Evolutionary conservation across 1,139 yeast genomes (phyloP).

Genomic region (Ogataea hybrid): DNA sequence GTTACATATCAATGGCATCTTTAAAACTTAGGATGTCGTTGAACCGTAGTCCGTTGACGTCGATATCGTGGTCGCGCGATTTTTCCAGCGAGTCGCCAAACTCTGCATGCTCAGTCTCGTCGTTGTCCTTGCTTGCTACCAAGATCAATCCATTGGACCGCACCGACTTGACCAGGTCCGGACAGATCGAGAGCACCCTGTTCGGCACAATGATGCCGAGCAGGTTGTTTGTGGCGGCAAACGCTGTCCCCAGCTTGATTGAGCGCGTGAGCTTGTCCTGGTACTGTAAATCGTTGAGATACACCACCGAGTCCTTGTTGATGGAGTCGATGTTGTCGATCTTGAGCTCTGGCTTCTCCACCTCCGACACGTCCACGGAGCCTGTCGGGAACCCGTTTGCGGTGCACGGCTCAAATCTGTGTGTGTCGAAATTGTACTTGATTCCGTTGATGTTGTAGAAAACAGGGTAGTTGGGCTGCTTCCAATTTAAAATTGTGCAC

Average conservation of each 20-base stretch:
- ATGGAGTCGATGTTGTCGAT: slow-evolving; percentile 36
- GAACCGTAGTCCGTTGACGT: slow-evolving; percentile 73
- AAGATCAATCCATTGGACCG: slow-evolving; percentile 79
- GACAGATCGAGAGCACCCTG: slow-evolving; percentile 68
- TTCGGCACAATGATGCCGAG: slow-evolving; percentile 80
- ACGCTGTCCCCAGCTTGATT: slow-evolving; percentile 61
- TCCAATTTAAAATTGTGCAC: slow-evolving; percentile 94
- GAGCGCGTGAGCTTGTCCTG: slow-evolving; percentile 43
- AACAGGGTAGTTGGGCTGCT: slow-evolving; percentile 97
- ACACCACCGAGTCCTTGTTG: slow-evolving; percentile 34
- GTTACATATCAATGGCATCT: slow-evolving; percentile 64
- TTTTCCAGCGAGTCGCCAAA: slow-evolving; percentile 22
- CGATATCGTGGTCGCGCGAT: slow-evolving; percentile 41
- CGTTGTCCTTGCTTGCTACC: slow-evolving; percentile 56
- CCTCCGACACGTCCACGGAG: slow-evolving; percentile 12
- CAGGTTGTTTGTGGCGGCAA: slow-evolving; percentile 78
- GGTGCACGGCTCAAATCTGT: slow-evolving; percentile 35
- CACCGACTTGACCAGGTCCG: slow-evolving; percentile 71
- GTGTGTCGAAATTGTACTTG: slow-evolving; percentile 34
- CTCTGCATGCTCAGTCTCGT: slow-evolving; percentile 6
- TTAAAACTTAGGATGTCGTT: slow-evolving; percentile 67
- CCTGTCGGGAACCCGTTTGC: slow-evolving; percentile 37
- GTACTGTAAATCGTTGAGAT: slow-evolving; percentile 30
- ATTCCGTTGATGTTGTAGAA: slow-evolving; percentile 77
- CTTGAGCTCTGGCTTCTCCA: slow-evolving; percentile 20